A percentile compares a stretch with the other conserved stretches of the same genome.
phyloP scores from a whole-genome alignment of 345 rosid genomes.

The Boechera divaricarpa region DNA sequence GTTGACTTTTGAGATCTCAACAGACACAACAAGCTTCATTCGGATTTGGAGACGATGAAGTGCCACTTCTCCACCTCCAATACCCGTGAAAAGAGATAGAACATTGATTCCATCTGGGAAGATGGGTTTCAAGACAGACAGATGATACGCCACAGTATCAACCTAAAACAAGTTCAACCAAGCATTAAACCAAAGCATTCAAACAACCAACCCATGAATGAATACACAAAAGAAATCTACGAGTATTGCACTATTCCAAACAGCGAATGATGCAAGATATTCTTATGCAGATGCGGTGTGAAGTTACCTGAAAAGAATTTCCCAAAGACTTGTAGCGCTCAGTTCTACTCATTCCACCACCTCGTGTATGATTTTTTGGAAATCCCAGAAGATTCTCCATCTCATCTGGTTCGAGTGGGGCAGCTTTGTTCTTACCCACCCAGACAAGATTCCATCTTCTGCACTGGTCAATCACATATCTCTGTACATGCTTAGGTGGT shows the following conservation, averaged over 20 bases:
- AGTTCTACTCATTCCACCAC: slow-evolving; percentile 89
- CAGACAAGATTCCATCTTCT: slow-evolving; percentile 91
- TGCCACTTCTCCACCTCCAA: slow-evolving; percentile 96
- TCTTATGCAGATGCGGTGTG: not conserved
- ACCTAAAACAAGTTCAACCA: slow-evolving; percentile 55
- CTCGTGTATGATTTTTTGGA: slow-evolving; percentile 90
- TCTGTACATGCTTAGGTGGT: slow-evolving; percentile 60
- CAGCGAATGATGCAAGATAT: not conserved
- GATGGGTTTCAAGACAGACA: slow-evolving; percentile 65
- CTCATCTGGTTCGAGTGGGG: slow-evolving; percentile 92
- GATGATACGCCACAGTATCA: slow-evolving; percentile 92
- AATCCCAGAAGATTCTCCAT: slow-evolving; percentile 89
- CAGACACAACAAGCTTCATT: slow-evolving; percentile 73
- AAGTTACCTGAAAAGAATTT: slow-evolving; percentile 83
- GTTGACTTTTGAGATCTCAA: slow-evolving; percentile 70
- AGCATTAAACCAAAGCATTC: not conserved
- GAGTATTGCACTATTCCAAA: not conserved
- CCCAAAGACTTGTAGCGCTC: slow-evolving; percentile 89
- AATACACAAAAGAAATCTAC: not conserved
- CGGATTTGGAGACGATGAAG: slow-evolving; percentile 75
- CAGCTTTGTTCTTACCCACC: slow-evolving; percentile 89
- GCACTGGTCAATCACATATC: slow-evolving; percentile 67
- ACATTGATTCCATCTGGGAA: slow-evolving; percentile 73
- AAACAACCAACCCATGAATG: not conserved
- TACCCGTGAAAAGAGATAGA: slow-evolving; percentile 90